phyloP scores from a whole-genome alignment of 257 asterid genomes.

The Hygrophila difformis region DNA sequence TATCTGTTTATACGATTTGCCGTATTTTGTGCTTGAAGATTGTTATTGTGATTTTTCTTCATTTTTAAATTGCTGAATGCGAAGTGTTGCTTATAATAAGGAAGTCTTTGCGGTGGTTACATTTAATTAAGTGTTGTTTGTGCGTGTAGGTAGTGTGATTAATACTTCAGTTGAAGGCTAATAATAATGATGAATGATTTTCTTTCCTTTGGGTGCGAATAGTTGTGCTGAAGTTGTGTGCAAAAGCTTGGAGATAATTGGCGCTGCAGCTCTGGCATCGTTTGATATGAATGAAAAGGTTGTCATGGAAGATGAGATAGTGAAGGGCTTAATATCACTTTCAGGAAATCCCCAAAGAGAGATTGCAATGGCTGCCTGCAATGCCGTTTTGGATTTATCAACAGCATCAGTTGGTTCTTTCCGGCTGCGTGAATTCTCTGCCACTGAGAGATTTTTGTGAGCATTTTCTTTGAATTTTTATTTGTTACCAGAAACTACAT shows the following conservation, averaged over 20 bases:
- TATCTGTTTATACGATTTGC: neutral
- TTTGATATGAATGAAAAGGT: conserved; percentile 51
- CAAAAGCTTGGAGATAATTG: conserved; percentile 45
- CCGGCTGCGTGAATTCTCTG: conserved; percentile 39
- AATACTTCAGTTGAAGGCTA: no score
- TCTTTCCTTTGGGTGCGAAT: conserved; percentile 2
- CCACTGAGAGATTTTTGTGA: conserved; percentile 52
- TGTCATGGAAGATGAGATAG: conserved; percentile 40
- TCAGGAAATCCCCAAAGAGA: conserved; percentile 25
- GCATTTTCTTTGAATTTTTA: conserved; percentile 18
- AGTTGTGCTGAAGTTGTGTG: conserved; percentile 45
- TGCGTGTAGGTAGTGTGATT: no score
- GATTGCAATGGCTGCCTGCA: conserved; percentile 54
- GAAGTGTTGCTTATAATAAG: no score
- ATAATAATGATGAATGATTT: no score
- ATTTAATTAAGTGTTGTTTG: neutral
- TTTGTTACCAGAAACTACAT: conserved; percentile 2
- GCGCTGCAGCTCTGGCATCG: conserved; percentile 48
- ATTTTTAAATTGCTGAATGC: no score
- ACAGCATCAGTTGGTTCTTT: conserved; percentile 45
- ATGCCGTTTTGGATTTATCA: conserved; percentile 60
- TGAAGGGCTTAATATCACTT: conserved; percentile 43
- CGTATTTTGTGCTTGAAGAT: neutral
- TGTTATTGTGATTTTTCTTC: neutral
- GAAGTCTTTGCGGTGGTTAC: neutral